These are phyloP conservation scores for Condylostoma magnum DNA, from an alignment of 169 alveolate genomes.

Conservation along the genomic window DNA sequence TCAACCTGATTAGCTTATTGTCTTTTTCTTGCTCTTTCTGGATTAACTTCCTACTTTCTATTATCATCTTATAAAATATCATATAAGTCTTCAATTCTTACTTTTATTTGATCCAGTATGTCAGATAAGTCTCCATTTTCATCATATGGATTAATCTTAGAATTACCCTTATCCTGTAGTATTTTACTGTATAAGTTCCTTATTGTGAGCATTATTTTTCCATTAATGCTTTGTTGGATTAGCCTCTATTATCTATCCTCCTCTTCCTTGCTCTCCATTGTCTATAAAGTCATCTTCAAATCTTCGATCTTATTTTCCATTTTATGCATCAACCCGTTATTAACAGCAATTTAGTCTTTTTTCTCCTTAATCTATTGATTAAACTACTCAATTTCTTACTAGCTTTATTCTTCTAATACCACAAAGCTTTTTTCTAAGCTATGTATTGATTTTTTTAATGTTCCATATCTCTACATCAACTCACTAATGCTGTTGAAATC, in stretches of 20 bases:
- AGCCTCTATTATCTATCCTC: background rate
- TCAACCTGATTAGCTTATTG: too few species aligned
- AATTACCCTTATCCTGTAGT: background rate
- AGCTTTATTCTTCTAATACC: conserved; percentile 11
- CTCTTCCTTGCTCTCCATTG: background rate
- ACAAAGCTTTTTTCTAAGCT: background rate
- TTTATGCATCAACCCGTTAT: background rate
- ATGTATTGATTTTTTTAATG: conserved; percentile 13
- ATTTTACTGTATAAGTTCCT: conserved; percentile 12
- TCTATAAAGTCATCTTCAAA: background rate
- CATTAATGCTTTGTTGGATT: conserved; percentile 4
- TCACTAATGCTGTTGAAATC: conserved; percentile 15
- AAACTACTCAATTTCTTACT: background rate
- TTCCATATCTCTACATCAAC: conserved; percentile 20
- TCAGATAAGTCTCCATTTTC: too few species aligned
- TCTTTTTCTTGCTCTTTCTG: too few species aligned
- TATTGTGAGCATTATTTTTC: conserved; percentile 13
- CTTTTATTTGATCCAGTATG: too few species aligned
- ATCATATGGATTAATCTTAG: too few species aligned
- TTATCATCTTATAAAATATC: too few species aligned
- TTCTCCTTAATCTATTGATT: background rate
- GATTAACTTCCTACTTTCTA: too few species aligned
- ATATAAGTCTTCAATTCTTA: too few species aligned
- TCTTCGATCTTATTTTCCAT: conserved; percentile 11
- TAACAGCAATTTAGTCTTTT: conserved; percentile 19